Percentiles rank a stretch among this genome's conserved stretches.
These are phyloP conservation scores for Pythium coloratum DNA, from an alignment of 352 stramenopile species.

Conservation along the genomic window DNA sequence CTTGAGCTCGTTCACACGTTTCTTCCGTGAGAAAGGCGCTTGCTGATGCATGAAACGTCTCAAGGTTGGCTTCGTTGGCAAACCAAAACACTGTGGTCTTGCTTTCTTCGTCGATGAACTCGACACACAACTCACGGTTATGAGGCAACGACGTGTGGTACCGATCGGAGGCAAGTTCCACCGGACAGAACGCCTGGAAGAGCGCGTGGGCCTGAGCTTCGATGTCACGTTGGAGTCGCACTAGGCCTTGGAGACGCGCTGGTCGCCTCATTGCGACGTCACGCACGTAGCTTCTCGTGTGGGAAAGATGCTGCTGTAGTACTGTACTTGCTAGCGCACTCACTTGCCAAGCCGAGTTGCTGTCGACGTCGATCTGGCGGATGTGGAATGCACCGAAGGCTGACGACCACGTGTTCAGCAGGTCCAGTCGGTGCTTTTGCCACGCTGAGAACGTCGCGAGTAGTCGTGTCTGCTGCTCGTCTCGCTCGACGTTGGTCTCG, in stretches of 20 bases:
- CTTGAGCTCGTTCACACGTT: conserved; percentile 29
- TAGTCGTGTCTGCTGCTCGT: conserved; percentile 19
- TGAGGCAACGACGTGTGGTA: conserved; percentile 34
- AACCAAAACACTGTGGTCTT: conserved; percentile 40
- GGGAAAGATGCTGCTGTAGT: conserved; percentile 31
- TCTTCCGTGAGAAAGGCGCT: conserved; percentile 41
- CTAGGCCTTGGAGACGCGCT: conserved; percentile 32
- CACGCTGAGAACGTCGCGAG: conserved; percentile 34
- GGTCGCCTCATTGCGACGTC: conserved; percentile 32
- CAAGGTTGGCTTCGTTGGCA: conserved; percentile 33
- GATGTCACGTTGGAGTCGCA: conserved; percentile 29
- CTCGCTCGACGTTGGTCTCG: not conserved
- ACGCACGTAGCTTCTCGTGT: conserved; percentile 25
- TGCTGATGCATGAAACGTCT: conserved; percentile 35
- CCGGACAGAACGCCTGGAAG: conserved; percentile 59
- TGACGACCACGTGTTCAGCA: conserved; percentile 45
- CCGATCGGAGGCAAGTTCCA: conserved; percentile 42
- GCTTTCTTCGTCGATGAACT: conserved; percentile 26
- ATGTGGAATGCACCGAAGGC: conserved; percentile 53
- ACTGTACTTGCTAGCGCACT: conserved; percentile 26
- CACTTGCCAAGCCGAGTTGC: conserved; percentile 48
- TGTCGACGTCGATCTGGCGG: conserved; percentile 38
- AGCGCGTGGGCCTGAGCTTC: conserved; percentile 31
- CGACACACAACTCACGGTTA: conserved; percentile 42
- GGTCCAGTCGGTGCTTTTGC: conserved; percentile 47